Evolutionary conservation across 345 rosid species (phyloP), one percentile per base, ranked within the genome.

Genomic region (Camelina laxa): DNA sequence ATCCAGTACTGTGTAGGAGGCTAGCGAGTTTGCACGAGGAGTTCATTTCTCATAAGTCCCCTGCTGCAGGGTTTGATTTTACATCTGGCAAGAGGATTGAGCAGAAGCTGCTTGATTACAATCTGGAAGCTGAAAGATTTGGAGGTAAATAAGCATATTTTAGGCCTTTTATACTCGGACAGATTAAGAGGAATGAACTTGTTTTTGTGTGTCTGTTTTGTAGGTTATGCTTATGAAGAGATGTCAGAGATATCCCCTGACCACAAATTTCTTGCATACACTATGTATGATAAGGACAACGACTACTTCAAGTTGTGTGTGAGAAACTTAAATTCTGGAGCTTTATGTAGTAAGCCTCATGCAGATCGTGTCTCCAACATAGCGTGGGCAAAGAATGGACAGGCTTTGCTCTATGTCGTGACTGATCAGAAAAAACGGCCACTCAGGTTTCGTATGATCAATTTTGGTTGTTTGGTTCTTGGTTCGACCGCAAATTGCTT

Each of bases 141-240:
- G 96, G 98, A 85, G 99, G 98, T 94, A 72, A 30, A 22, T 56
- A 39, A 17, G 31, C 50, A 65, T 2, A 9, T 31, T 30, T 2
- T 2, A 57, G 45, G 30, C 55, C n/a, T 55, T 35, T 54, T 16
- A 1, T 50, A 70, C 39, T 65, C 57, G 56, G 1, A 27, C 12
- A 45, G 62, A 20, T 63, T 14, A 54, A 55, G 58, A 17, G 65
- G 59, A 24, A 15, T 76, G 13, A 54, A 30, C 21, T n/a, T n/a
- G 13, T 0, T 35, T 45, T 49, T 47, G 7, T 27, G 17, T 38
- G 2, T 3, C 2, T 53, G 17, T 9, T 76, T 75, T 77, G 54
- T 74, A 90, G 98, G 99, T 63, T 95, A 90, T 87, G 92, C 97
- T 16, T 95, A 83, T 85, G 98, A 95, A 79, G 99, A 95, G 75